Percentiles rank a stretch among this genome's conserved stretches.
Conservation (phyloP, 2,329 filamentous ascomycete genomes). For the Colletotrichum paranaense region DNA sequence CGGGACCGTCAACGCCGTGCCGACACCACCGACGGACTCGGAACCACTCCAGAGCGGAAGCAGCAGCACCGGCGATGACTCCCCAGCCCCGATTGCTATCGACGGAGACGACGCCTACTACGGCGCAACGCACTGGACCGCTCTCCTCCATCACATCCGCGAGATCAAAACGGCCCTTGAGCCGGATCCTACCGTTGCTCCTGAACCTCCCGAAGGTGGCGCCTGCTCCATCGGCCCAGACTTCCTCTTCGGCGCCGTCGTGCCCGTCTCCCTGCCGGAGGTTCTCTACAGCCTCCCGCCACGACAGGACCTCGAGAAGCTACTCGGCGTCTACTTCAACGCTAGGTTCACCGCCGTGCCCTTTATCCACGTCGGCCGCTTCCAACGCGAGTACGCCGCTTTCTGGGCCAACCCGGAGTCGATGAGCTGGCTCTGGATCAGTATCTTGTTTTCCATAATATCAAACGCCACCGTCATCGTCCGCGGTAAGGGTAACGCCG, state of each 20-base stretch:
- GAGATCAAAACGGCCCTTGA: constrained; percentile 52
- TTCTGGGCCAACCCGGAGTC: constrained; percentile 57
- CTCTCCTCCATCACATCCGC: constrained; percentile 54
- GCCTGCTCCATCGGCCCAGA: constrained; percentile 43
- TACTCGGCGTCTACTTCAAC: constrained; percentile 53
- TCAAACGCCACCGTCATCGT: constrained; percentile 52
- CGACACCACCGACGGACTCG: constrained; percentile 25
- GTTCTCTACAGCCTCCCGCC: constrained; percentile 48
- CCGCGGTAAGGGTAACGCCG: constrained; percentile 43
- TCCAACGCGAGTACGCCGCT: constrained; percentile 59
- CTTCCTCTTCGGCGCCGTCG: constrained; percentile 46
- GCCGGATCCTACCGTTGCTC: constrained; percentile 4
- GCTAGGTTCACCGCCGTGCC: constrained; percentile 50
- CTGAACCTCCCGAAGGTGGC: constrained; percentile 21
- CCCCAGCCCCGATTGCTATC: neutral
- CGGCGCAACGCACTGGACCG: constrained; percentile 53
- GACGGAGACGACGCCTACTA: constrained; percentile 42
- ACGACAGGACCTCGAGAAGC: constrained; percentile 48
- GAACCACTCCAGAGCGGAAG: neutral
- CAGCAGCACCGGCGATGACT: neutral
- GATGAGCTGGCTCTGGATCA: constrained; percentile 60
- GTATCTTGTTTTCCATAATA: constrained; percentile 61
- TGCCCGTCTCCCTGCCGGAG: constrained; percentile 44
- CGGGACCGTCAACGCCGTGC: neutral
- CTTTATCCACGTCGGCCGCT: constrained; percentile 55